Evolutionary conservation across 2,329 filamentous ascomycete species (phyloP).

Genomic region (Trichoderma koningii): DNA sequence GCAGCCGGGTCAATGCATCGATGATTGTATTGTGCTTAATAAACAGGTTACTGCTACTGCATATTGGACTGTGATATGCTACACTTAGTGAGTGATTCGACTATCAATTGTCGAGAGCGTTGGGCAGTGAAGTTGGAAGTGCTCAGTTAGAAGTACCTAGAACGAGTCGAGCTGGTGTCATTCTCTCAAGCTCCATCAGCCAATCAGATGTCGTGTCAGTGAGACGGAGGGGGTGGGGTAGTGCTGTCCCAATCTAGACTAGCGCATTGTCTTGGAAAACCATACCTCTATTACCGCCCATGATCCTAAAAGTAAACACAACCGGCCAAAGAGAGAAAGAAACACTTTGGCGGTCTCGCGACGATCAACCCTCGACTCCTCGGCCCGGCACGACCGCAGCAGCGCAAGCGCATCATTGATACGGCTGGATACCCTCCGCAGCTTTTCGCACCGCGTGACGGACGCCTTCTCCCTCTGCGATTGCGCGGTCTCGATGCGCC

Average conservation of each 20-base stretch:
- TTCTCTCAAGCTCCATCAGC: slow-evolving; percentile 3
- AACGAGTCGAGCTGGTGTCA: neutral
- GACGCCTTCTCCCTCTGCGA: neutral
- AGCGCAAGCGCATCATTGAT: slow-evolving; percentile 22
- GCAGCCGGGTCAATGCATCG: neutral
- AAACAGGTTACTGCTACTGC: neutral
- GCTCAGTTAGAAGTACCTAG: too few species aligned
- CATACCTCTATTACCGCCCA: slow-evolving; percentile 21
- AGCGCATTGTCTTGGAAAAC: slow-evolving; percentile 22
- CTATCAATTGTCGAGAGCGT: too few species aligned
- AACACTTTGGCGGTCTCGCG: slow-evolving; percentile 19
- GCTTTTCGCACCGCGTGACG: neutral
- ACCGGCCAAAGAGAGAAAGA: slow-evolving; percentile 8
- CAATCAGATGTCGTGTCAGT: slow-evolving; percentile 16
- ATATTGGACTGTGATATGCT: too few species aligned
- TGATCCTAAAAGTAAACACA: slow-evolving; percentile 27
- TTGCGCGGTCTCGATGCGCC: slow-evolving; percentile 13
- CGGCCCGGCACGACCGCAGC: neutral
- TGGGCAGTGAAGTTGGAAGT: too few species aligned
- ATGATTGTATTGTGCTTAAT: neutral
- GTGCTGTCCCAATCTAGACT: neutral
- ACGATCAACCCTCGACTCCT: slow-evolving; percentile 3
- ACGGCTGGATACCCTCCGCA: neutral
- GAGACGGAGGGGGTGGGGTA: slow-evolving; percentile 27
- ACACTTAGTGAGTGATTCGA: neutral